Evolutionary conservation across 2,329 filamentous ascomycete species (phyloP).

Genomic region (Beauveria scarabaeidicola): DNA sequence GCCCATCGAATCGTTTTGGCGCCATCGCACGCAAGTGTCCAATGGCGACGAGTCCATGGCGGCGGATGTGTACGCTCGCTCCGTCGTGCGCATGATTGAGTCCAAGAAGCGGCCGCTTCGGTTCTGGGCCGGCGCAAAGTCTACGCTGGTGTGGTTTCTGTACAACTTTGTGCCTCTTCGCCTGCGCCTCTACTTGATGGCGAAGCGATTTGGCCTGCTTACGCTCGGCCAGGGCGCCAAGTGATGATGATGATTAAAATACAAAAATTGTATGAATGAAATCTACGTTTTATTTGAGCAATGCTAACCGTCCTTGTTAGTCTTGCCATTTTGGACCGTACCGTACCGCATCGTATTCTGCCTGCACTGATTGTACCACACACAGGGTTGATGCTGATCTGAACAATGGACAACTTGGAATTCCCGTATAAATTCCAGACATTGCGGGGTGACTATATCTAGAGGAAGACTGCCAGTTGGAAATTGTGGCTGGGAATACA

Average conservation of each 20-base stretch:
- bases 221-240: neutral
- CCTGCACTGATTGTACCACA: neutral
- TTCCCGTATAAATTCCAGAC: no score
- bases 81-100: slow-evolving; percentile 12
- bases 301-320: no score
- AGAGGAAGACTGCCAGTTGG: no score
- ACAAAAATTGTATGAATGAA: neutral
- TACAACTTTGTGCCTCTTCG: slow-evolving; percentile 13
- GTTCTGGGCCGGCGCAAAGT: slow-evolving; percentile 15
- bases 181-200: slow-evolving; percentile 6
- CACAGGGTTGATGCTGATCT: no score
- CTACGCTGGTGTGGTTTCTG: slow-evolving; percentile 17
- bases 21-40: slow-evolving; percentile 3
- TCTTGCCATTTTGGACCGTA: neutral
- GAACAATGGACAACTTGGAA: no score
- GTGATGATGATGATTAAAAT: neutral
- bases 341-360: neutral
- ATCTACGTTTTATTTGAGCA: neutral
- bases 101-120: slow-evolving; percentile 12
- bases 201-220: slow-evolving; percentile 2
- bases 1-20: slow-evolving; percentile 13
- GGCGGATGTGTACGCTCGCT: slow-evolving; percentile 14
- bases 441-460: no score
- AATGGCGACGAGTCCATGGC: slow-evolving; percentile 10
- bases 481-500: no score